A percentile compares a stretch with the other conserved stretches of the same genome.
phyloP scores from a whole-genome alignment of 805 yeast genomes.

The Debaryomyces tyrocola region DNA sequence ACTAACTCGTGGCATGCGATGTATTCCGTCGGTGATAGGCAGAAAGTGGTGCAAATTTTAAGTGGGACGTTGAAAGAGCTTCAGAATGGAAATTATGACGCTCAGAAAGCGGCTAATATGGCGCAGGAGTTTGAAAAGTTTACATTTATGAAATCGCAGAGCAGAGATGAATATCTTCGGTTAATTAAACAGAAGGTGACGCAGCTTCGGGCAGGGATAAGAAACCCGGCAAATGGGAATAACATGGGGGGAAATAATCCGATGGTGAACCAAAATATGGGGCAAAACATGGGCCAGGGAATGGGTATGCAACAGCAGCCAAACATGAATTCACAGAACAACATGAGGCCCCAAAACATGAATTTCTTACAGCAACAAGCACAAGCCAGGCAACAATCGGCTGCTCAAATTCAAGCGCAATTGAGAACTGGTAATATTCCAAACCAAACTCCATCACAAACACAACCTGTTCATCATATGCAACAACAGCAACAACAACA shows the following conservation, averaged over 20 bases:
- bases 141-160: constrained; percentile 57
- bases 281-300: constrained; percentile 14
- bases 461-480: constrained; percentile 1
- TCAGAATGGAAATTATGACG: constrained; percentile 31
- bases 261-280: constrained; percentile 15
- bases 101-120: constrained; percentile 37
- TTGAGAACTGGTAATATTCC: constrained; percentile 15
- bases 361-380: constrained; percentile 45
- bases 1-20: constrained; percentile 24
- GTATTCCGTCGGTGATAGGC: constrained; percentile 34
- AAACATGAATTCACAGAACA: constrained; percentile 14
- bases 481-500: constrained; percentile 6
- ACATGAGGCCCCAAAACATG: constrained; percentile 18
- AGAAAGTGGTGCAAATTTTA: constrained; percentile 39
- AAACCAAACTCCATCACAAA: constrained; percentile 9
- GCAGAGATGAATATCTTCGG: constrained; percentile 56
- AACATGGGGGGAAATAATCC: not conserved
- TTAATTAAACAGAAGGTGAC: constrained; percentile 40
- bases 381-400: constrained; percentile 51
- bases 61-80: constrained; percentile 37
- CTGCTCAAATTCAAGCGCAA: constrained; percentile 41
- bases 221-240: constrained; percentile 11
- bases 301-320: constrained; percentile 2
- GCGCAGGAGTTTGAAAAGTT: constrained; percentile 74
- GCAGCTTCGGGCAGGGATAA: constrained; percentile 25